Evolutionary conservation across 768 basidiomycete genomes (phyloP), one percentile per base, ranked within the genome.

Genomic region (Postia placenta): DNA sequence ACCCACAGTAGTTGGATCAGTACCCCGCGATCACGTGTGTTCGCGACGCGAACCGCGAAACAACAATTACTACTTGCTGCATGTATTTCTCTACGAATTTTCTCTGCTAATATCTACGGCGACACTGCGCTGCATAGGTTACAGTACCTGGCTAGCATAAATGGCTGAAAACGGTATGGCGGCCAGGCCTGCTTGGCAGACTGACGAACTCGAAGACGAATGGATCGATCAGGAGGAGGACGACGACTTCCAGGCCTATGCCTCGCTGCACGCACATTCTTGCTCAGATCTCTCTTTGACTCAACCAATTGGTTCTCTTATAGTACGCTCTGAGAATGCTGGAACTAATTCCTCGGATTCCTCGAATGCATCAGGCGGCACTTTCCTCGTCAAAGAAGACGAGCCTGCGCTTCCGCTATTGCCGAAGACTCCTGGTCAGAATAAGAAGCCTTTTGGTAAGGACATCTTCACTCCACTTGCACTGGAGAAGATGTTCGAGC

Each of bases 401-500:
- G 69, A 81, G 28, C 77, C 75, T 4, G 61, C 70, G 38, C 69
- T 66, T 4, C 78, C 80, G 0, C 59, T 86, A 37, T 64, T 85
- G 15, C 80, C 81, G 43, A 83, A 80, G 60, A 85, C 85, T 9
- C 85, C 85, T 7, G 82, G 79, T 20, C 69, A 70, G 37, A 67
- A 72, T 51, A 81, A 80, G 63, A 83, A 80, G 51, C 68, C 71
- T n/a, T 58, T 69, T 33, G 75, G 83, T 40, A 91, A 87, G 67
- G 82, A 87, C 66, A 80, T 97, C 62, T 97, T 97, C 70, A 90
- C 84, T 48, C 91, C 92, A 0, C 64, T 92, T 47, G 83, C 85
- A 22, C 73, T 96, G 7, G 92, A 96, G 67, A 78, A 76, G 48
- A 92, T 96, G 89, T 96, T 95, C 56, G 88, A 94, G 53, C 93